Evolutionary conservation across 805 yeast species (phyloP).

Genomic region (Millerozyma miso): DNA sequence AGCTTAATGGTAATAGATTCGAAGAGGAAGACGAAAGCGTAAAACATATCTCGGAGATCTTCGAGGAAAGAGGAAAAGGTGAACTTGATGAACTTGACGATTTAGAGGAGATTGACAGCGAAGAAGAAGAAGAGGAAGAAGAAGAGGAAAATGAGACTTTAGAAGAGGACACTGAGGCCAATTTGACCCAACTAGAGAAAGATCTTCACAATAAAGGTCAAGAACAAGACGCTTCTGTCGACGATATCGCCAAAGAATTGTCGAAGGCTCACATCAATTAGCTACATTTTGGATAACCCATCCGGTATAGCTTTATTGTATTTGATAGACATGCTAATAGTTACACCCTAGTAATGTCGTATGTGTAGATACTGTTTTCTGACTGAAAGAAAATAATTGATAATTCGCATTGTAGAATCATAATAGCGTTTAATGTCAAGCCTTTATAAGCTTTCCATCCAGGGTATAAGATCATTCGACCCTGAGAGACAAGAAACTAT

Average conservation of each 20-base stretch:
- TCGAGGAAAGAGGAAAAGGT: slow-evolving; percentile 71
- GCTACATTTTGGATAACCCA: too few relatives aligned
- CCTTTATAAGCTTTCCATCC: slow-evolving; percentile 47
- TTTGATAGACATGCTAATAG: background rate
- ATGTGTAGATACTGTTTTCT: background rate
- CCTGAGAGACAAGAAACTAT: slow-evolving; percentile 81
- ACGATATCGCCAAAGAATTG: slow-evolving; percentile 55
- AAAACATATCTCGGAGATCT: slow-evolving; percentile 55
- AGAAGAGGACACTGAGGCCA: slow-evolving; percentile 47
- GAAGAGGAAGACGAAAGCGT: slow-evolving; percentile 80
- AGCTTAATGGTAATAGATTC: slow-evolving; percentile 90
- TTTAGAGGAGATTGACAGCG: slow-evolving; percentile 76
- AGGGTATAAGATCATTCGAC: slow-evolving; percentile 89
- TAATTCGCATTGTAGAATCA: background rate
- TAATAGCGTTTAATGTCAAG: slow-evolving; percentile 29
- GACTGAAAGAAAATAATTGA: background rate
- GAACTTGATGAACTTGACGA: slow-evolving; percentile 93
- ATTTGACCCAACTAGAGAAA: slow-evolving; percentile 45
- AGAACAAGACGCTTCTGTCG: slow-evolving; percentile 44
- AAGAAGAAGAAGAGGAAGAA: slow-evolving; percentile 63
- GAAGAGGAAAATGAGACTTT: slow-evolving; percentile 51
- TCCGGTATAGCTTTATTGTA: background rate
- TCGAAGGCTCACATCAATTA: slow-evolving; percentile 47
- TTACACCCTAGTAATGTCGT: background rate
- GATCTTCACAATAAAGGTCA: slow-evolving; percentile 51